Evolutionary conservation across 2,329 filamentous ascomycete species (phyloP).

Genomic region (Neofusicoccum umdonicola): DNA sequence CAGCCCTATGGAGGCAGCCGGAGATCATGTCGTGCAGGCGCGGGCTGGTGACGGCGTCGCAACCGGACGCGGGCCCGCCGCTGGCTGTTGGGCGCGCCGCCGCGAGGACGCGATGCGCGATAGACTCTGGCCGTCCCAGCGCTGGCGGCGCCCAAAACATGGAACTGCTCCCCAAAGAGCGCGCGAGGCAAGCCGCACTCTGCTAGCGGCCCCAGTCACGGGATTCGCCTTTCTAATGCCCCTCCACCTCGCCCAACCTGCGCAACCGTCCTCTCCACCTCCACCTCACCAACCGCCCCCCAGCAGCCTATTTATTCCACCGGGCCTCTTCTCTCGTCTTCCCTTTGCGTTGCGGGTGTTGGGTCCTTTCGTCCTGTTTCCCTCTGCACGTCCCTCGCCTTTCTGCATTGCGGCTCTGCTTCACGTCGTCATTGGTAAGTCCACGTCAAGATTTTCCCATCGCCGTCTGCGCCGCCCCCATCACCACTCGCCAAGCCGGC

Average conservation of each 20-base stretch:
- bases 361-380: conserved; percentile 25
- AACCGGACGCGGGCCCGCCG: conserved; percentile 10
- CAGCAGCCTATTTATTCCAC: conserved; percentile 19
- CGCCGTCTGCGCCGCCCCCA: background rate
- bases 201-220: conserved; percentile 8
- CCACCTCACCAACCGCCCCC: conserved; percentile 11
- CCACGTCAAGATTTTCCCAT: conserved; percentile 18
- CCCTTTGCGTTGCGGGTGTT: conserved; percentile 34
- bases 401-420: conserved; percentile 25
- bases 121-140: conserved; percentile 16
- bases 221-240: conserved; percentile 20
- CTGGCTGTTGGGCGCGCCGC: conserved; percentile 13
- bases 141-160: conserved; percentile 13
- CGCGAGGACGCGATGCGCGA: conserved; percentile 8
- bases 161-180: conserved; percentile 17
- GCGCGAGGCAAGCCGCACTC: conserved; percentile 12
- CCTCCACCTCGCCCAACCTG: conserved; percentile 23
- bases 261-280: conserved; percentile 18
- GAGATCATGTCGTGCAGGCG: conserved; percentile 17
- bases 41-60: conserved; percentile 5
- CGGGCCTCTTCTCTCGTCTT: conserved; percentile 23
- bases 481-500: background rate
- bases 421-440: conserved; percentile 21
- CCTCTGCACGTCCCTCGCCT: conserved; percentile 22
- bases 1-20: conserved; percentile 16